Evolutionary conservation across 192 early-diverging fungal genomes (phyloP), one percentile per base, ranked within the genome.

Genomic region (Coemansia javaensis): DNA sequence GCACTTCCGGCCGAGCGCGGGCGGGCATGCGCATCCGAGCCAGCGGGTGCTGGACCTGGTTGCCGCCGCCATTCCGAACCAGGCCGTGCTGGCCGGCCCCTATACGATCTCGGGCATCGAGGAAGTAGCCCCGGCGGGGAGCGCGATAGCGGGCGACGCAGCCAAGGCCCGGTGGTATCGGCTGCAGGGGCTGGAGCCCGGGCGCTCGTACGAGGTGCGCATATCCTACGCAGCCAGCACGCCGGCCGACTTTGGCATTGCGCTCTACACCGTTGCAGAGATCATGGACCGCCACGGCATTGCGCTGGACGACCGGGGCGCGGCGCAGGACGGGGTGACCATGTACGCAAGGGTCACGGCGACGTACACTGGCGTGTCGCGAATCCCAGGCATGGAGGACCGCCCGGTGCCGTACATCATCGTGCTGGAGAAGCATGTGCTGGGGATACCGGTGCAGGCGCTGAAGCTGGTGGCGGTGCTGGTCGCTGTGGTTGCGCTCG

Each of bases 221-320:
- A 39, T 73, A 27, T 73, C 69, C 18, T 61, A 73, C 28, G 62
- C 69, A 3, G 69, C 69, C 14, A 56, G 62, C 9, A 50, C 49
- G 13, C 62, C 62, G 1, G 41, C 63, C 2, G 43, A 54, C 21
- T 73, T 64, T 35, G 23, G 28, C 2, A 52, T 73, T 10, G 33
- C 54, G 23, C 27, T 73, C 16, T 73, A 51, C 17, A 24, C 53
- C 1, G 31, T 36, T 7, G 37, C 41, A 5, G 38, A 51, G 7
- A 9, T 68, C 14, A 21, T 37, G 9, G 8, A 14, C 1, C 30
- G 46, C 18, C 18, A 31, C 32, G 37, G 43, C 18, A 2, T 46
- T 14, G 44, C 40, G 11, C 16, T 7, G 0, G 23, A 25, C n/a
- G 7, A 24, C 4, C 13, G 18, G 11, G 10, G 17, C 10, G n/a